Evolutionary conservation across 208 protist genomes (phyloP), one percentile per base, ranked within the genome.

Genomic region (Wallacemonas rigidus): DNA sequence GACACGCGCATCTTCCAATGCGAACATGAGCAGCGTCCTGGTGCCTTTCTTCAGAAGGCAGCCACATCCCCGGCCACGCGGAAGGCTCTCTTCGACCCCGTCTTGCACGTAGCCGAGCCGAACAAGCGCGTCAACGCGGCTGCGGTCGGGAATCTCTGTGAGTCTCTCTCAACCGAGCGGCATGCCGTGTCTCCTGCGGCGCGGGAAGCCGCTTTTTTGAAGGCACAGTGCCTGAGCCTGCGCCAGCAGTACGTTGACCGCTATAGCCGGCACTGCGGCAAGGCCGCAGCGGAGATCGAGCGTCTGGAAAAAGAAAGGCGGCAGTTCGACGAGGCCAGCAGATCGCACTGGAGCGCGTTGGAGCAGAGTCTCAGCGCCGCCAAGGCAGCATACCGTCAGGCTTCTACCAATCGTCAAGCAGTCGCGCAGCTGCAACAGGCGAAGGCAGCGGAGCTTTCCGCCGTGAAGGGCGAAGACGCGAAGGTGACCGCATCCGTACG

Each of bases 1-100:
- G 89, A 94, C 48, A 1, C 85, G 58, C 81, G 65, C 54, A 81
- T 94, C 67, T 79, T 78, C 76, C 65, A 71, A 14, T 47, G 39
- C 11, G 69, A 80, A 70, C 72, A 80, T 40, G 71, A 78, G 69
- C 58, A 67, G 7, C 6, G 15, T 50, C 74, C 38, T 35, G 61
- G 2, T n/a, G 51, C 68, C 3, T 67, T 71, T 7, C 73, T 71
- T 35, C 61, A 68, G 17, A 68, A 64, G 38, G 65, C 68, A 43
- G 72, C 54, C 3, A 55, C 71, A 3, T 60, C 47, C 1, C 2
- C 17, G 2, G 1, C 11, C 8, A 51, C 26, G 17, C 51, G 63
- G 17, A 64, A 79, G 51, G 69, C 69, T 0, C 74, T 83, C 48
- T 56, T 74, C 3, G 65, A 75, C 55, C 61, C 67, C 0, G 50